Percentiles rank a stretch among this genome's conserved stretches.
Evolutionary conservation across 192 early-diverging fungal genomes (phyloP).

Genomic region (Backusella mclennaniae): DNA sequence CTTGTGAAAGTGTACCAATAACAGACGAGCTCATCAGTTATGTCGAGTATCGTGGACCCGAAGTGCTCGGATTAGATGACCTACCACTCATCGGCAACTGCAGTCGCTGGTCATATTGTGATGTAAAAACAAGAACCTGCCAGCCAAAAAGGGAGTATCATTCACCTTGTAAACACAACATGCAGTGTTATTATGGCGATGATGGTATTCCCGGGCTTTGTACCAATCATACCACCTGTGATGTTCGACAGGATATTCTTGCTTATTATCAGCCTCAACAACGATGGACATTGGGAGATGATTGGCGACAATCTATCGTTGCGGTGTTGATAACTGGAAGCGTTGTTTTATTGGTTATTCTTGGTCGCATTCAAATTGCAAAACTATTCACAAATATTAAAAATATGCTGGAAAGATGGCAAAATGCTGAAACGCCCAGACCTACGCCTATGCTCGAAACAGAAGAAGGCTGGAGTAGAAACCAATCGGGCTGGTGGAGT

Average conservation of each 20-base stretch:
- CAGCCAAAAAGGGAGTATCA: slow-evolving; percentile 32
- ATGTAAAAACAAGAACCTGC: slow-evolving; percentile 28
- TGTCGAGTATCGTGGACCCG: slow-evolving; percentile 33
- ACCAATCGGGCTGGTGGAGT: slow-evolving; percentile 12
- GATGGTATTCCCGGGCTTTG: slow-evolving; percentile 31
- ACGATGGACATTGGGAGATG: slow-evolving; percentile 27
- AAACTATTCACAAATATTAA: slow-evolving; percentile 11
- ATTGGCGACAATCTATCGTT: slow-evolving; percentile 17
- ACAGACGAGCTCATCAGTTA: slow-evolving; percentile 26
- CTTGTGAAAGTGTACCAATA: slow-evolving; percentile 29
- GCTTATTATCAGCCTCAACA: slow-evolving; percentile 13
- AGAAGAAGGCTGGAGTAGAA: slow-evolving; percentile 13
- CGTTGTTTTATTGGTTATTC: slow-evolving; percentile 15
- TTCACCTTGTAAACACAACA: slow-evolving; percentile 24
- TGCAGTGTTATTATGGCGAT: slow-evolving; percentile 26
- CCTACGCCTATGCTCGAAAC: neutral
- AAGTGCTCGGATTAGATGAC: slow-evolving; percentile 25
- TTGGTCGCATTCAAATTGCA: slow-evolving; percentile 24
- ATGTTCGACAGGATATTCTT: slow-evolving; percentile 22
- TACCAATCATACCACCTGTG: slow-evolving; percentile 13
- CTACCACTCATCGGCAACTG: slow-evolving; percentile 35
- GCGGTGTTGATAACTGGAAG: slow-evolving; percentile 30
- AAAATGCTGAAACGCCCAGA: slow-evolving; percentile 10
- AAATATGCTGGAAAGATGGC: slow-evolving; percentile 26
- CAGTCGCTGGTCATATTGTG: slow-evolving; percentile 31